phyloP scores from a whole-genome alignment of 2,329 filamentous ascomycete genomes.

The Cladosporium sp. region DNA sequence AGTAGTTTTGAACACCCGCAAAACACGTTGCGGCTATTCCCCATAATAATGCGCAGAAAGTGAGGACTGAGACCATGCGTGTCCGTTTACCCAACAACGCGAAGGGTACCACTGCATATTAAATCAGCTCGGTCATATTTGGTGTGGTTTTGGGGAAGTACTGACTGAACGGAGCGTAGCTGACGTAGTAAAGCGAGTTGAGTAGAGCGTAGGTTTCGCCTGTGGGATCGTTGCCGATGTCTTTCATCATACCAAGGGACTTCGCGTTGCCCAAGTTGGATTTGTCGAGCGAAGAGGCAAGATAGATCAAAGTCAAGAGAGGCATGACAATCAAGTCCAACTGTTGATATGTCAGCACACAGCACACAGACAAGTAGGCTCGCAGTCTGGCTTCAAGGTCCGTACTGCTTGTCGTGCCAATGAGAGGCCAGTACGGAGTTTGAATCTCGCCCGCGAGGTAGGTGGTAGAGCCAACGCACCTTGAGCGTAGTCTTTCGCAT shows the following conservation, averaged over 20 bases:
- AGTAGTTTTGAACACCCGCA: slow-evolving; percentile 14
- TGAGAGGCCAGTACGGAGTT: no score
- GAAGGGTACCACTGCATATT: slow-evolving; percentile 18
- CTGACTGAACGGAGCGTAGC: slow-evolving; percentile 21
- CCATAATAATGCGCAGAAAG: slow-evolving; percentile 11
- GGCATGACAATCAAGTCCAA: slow-evolving; percentile 21
- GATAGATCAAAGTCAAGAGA: slow-evolving; percentile 20
- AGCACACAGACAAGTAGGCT: background rate
- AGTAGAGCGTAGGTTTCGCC: slow-evolving; percentile 19
- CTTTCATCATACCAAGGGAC: slow-evolving; percentile 20
- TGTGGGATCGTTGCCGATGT: slow-evolving; percentile 20
- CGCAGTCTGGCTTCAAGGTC: no score
- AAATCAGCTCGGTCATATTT: background rate
- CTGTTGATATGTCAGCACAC: slow-evolving; percentile 9
- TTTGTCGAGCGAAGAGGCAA: slow-evolving; percentile 46
- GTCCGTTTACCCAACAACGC: slow-evolving; percentile 20
- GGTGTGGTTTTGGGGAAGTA: background rate
- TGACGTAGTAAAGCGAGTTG: slow-evolving; percentile 21
- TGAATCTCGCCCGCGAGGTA: no score
- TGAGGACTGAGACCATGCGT: slow-evolving; percentile 21
- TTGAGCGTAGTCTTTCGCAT: slow-evolving; percentile 20
- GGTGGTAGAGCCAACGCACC: background rate
- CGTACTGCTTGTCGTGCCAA: no score
- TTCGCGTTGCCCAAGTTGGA: slow-evolving; percentile 34
- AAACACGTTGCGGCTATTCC: slow-evolving; percentile 11